phyloP scores from a whole-genome alignment of 139 green algal species.

The Parachlorella kessleri region DNA sequence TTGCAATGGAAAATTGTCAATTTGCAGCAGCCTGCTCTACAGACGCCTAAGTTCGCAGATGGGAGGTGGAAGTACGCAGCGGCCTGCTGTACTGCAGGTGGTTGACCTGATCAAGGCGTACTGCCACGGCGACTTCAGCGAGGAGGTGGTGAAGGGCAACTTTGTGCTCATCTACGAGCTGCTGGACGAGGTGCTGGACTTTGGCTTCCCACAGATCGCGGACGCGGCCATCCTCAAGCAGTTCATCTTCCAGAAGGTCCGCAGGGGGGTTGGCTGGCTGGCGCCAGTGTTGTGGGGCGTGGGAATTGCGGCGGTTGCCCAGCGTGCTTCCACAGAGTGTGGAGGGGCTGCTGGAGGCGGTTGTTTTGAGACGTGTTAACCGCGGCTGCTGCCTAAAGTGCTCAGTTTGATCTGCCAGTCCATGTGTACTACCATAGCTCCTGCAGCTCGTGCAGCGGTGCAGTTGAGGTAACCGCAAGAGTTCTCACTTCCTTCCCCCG shows the following conservation, averaged over 20 bases:
- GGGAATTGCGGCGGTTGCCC: neutral
- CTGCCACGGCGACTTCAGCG: conserved; percentile 88
- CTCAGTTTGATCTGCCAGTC: too few species aligned
- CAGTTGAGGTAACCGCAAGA: too few species aligned
- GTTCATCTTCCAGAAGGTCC: conserved; percentile 93
- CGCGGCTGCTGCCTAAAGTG: too few species aligned
- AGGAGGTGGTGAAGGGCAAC: conserved; percentile 85
- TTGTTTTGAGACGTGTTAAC: too few species aligned
- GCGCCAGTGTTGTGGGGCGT: neutral
- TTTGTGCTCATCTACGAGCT: conserved; percentile 99
- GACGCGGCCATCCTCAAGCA: conserved; percentile 86
- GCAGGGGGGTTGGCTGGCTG: conserved; percentile 34
- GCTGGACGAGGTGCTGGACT: conserved; percentile 90
- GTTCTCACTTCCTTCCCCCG: too few species aligned
- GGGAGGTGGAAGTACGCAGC: too few species aligned
- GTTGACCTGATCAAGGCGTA: conserved; percentile 87
- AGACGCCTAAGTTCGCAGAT: too few species aligned
- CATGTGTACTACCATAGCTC: too few species aligned
- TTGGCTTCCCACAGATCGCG: conserved; percentile 87
- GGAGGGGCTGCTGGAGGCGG: neutral
- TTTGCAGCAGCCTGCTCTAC: too few species aligned
- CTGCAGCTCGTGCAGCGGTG: too few species aligned
- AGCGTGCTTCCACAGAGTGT: neutral
- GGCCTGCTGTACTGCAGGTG: conserved; percentile 64
- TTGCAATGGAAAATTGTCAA: too few species aligned